A percentile compares a stretch with the other conserved stretches of the same genome.
Conservation (phyloP, 176 grass and related monocot genomes). For the Rhynchospora tenuis region DNA sequence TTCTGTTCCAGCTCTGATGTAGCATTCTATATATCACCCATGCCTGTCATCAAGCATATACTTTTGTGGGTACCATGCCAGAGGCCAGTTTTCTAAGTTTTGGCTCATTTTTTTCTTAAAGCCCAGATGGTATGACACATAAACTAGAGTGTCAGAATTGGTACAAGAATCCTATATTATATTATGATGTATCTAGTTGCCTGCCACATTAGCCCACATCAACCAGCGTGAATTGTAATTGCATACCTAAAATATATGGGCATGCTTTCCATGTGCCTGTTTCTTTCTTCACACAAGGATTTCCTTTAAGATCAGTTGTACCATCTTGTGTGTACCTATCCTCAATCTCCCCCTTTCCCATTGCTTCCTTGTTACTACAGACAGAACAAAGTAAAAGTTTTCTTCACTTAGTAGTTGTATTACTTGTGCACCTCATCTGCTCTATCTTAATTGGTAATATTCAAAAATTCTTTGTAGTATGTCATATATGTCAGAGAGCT, state of each 20-base stretch:
- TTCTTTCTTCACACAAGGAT: conserved; percentile 33
- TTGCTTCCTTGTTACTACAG: background rate
- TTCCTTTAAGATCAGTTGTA: conserved; percentile 46
- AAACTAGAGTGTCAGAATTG: background rate
- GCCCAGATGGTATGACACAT: background rate
- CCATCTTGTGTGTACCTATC: conserved; percentile 58
- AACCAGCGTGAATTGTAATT: background rate
- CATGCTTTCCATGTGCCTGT: conserved; percentile 60
- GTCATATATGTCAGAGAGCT: background rate
- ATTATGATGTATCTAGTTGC: background rate
- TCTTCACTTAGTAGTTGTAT: background rate
- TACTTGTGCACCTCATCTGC: background rate
- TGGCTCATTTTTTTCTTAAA: background rate
- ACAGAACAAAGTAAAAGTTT: background rate
- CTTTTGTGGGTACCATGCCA: background rate
- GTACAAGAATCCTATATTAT: background rate
- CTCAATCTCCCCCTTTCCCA: background rate
- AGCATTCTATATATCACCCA: background rate
- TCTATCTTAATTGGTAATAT: background rate
- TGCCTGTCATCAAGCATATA: background rate
- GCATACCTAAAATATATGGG: conserved; percentile 62
- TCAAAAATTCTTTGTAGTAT: background rate
- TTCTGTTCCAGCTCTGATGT: background rate
- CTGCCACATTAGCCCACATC: background rate
- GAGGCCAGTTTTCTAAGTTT: background rate